Conservation (phyloP, 1,284 basidiomycete genomes). For the Dichomitus squalens region DNA sequence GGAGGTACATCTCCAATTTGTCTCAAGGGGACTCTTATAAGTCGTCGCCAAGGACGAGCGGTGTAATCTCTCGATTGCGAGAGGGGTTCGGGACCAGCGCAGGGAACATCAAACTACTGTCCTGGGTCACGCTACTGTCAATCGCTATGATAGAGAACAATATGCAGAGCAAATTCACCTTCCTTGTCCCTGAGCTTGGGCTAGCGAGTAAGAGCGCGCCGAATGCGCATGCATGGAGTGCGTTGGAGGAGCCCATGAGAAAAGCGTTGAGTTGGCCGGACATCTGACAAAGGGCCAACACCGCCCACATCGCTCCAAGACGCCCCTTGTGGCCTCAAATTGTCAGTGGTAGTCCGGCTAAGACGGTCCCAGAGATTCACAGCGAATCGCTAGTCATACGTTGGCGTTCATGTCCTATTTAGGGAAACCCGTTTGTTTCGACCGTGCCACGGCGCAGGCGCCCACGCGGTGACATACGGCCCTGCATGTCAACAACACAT, state of each 20-base stretch:
- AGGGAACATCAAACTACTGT: slow-evolving; percentile 4
- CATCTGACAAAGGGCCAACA: slow-evolving; percentile 13
- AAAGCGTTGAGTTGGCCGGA: neutral
- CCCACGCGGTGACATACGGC: neutral
- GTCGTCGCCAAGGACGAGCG: neutral
- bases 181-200: slow-evolving; percentile 2
- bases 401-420: slow-evolving; percentile 11
- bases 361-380: neutral
- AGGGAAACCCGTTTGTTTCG: slow-evolving; percentile 21
- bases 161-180: slow-evolving; percentile 7
- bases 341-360: slow-evolving; percentile 16
- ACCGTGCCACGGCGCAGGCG: slow-evolving; percentile 18
- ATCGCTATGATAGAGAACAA: slow-evolving; percentile 1
- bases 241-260: slow-evolving; percentile 18
- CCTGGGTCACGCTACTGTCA: slow-evolving; percentile 11
- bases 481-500: neutral
- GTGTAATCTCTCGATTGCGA: slow-evolving; percentile 18
- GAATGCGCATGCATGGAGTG: slow-evolving; percentile 15
- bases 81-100: slow-evolving; percentile 18
- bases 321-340: slow-evolving; percentile 11
- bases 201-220: slow-evolving; percentile 15
- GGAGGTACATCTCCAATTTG: slow-evolving; percentile 6
- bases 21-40: slow-evolving; percentile 8
- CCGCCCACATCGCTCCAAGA: neutral
- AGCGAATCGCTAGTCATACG: slow-evolving; percentile 21